Evolutionary conservation across 805 yeast genomes (phyloP), one percentile per base, ranked within the genome.

Genomic region (Yamadazyma tumulicola): DNA sequence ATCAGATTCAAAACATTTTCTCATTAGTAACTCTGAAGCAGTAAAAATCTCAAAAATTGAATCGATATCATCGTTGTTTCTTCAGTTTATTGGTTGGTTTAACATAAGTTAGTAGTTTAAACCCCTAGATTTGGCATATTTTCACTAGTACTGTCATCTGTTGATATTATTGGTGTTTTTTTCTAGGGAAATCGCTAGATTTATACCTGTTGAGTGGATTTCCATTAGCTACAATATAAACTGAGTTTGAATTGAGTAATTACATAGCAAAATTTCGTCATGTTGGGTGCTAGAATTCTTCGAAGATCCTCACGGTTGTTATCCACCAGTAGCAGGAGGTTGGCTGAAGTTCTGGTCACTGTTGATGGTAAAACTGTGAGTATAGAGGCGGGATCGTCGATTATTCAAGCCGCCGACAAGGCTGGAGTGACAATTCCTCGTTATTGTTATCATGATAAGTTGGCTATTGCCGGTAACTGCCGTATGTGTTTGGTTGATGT

Each of bases 401-500:
- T 86, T 43, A 85, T 86, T 55, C 95, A 86, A 64, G 95, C 95
- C 33, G 87, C 91, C 45, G 95, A 86, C 54, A 80, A 81, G 63
- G 95, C 95, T 26, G 95, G 95, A 37, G 89, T 85, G 27, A 72
- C 81, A 39, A 81, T 86, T 33, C 95, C 95, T 26, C 75, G 95
- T 47, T 86, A 86, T 69, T 86, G 95, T 65, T 86, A 83, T 72
- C 95, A 86, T 63, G 95, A 86, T 54, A 85, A 85, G 61, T 74
- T 86, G 46, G 89, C 94, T 22, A 76, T 85, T 54, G 95, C 95
- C 9, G 95, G 95, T 55, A 86, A 85, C 67, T 85, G 95, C 62
- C 81, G 95, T 62, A 85, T 85, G 95, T 85, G 95, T 58, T 74
- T 85, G 19, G 95, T 85, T 31, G 95, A 85, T 53, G 83, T 86